Evolutionary conservation across 2,329 filamentous ascomycete genomes (phyloP).

Genomic region (Cordyceps cicadae): DNA sequence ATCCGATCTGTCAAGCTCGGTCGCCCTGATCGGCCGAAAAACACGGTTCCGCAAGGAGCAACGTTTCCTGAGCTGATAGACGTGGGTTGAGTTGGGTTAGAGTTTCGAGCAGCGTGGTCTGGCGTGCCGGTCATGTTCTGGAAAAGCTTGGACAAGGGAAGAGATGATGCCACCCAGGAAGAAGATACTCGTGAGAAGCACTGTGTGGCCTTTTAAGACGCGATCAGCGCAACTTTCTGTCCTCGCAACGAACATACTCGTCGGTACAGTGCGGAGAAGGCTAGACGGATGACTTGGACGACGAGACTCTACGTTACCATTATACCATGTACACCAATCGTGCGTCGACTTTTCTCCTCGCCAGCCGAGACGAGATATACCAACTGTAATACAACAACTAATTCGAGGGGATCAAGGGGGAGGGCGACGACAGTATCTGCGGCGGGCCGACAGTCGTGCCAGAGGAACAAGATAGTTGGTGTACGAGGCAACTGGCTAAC

Average conservation of each 20-base stretch:
- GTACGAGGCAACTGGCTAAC: too few relatives aligned
- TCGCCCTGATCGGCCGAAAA: too few relatives aligned
- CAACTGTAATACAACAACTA: slow-evolving; percentile 7
- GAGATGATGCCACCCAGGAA: not conserved
- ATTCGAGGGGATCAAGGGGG: not conserved
- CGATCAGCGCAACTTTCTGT: not conserved
- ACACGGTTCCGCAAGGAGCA: too few relatives aligned
- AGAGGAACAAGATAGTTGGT: too few relatives aligned
- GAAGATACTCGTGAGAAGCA: not conserved
- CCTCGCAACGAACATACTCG: not conserved
- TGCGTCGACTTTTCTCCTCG: slow-evolving; percentile 13
- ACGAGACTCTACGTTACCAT: not conserved
- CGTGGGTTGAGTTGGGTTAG: too few relatives aligned
- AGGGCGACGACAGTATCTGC: not conserved
- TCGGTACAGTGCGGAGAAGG: not conserved
- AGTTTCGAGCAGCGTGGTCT: too few relatives aligned
- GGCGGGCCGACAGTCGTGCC: slow-evolving; percentile 8
- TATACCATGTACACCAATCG: slow-evolving; percentile 11
- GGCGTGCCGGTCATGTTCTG: too few relatives aligned
- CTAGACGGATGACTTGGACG: not conserved
- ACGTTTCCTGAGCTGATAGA: too few relatives aligned
- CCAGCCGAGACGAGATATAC: not conserved
- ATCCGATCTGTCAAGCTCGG: too few relatives aligned
- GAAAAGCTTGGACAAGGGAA: too few relatives aligned
- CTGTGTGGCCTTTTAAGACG: not conserved